Evolutionary conservation across 495 filamentous ascomycete genomes (phyloP).

Genomic region (Podospora pseudopauciseta): DNA sequence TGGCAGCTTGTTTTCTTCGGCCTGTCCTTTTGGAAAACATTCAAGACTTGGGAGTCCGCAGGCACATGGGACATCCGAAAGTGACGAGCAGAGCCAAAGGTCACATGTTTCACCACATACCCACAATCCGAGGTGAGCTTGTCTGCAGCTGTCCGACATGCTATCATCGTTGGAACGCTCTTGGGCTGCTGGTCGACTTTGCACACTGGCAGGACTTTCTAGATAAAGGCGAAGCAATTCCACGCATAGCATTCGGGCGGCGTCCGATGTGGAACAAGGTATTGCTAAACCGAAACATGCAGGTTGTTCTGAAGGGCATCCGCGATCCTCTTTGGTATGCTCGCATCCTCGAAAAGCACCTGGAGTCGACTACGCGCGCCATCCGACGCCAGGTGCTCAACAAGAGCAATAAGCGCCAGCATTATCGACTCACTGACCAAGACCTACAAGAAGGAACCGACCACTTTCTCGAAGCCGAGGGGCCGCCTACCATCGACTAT

Average conservation of each 20-base stretch:
- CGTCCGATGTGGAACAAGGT: constrained; percentile 44
- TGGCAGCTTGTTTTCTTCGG: constrained; percentile 45
- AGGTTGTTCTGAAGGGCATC: constrained; percentile 42
- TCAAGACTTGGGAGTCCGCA: constrained; percentile 33
- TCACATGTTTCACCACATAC: constrained; percentile 44
- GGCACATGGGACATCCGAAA: constrained; percentile 22
- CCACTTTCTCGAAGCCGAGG: constrained; percentile 43
- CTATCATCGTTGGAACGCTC: constrained; percentile 49
- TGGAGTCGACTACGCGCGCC: constrained; percentile 46
- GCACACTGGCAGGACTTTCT: constrained; percentile 52
- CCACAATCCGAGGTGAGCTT: constrained; percentile 33
- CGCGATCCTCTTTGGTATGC: constrained; percentile 46
- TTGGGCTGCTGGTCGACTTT: constrained; percentile 51
- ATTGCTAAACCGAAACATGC: constrained; percentile 38
- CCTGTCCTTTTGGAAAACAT: constrained; percentile 43
- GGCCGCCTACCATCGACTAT: constrained; percentile 47
- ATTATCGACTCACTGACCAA: constrained; percentile 47
- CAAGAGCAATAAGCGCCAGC: constrained; percentile 42
- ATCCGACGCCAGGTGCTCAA: constrained; percentile 48
- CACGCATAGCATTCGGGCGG: constrained; percentile 44
- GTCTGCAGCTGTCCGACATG: constrained; percentile 54
- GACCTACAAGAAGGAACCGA: constrained; percentile 44
- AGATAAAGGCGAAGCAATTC: constrained; percentile 49
- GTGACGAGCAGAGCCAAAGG: constrained; percentile 38
- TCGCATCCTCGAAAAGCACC: constrained; percentile 48